Evolutionary conservation across 345 rosid genomes (phyloP), one percentile per base, ranked within the genome.

Genomic region (Hevea brasiliensis): DNA sequence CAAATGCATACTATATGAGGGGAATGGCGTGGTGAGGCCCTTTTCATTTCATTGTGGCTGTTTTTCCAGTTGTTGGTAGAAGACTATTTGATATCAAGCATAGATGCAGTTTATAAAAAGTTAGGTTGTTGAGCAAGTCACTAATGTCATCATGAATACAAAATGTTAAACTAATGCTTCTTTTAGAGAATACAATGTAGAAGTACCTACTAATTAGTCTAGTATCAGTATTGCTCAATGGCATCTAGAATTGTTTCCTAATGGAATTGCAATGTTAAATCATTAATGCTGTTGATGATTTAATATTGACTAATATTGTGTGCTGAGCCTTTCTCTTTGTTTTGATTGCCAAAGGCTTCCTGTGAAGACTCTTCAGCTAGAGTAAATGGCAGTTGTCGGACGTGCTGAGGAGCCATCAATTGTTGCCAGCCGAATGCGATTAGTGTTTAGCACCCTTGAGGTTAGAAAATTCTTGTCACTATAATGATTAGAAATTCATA

Each of bases 1-100:
- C 97, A 73, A 90, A 94, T 80, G 97, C 97, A 67, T 94, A 90
- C 76, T 94, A 74, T 71, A 24, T 87, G 6, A 84, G 83, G 74
- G 97, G 94, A 82, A 94, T 90, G 98, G 97, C 97, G 72, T 94
- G 98, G 98, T 90, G 70, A 92, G 93, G 40, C 68, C 47, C 47
- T 71, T 67, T 32, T 45, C n/a, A n/a, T n/a, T n/a, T n/a, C 0
- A 50, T 15, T 7, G 13, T n/a, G 57, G 41, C 37, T 48, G 18
- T 37, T 26, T 35, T n/a, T 11, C 29, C 55, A 63, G 12, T 48
- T 51, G 18, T 37, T 63, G 8, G 32, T 29, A 27, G 2, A 44
- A 57, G 11, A 53, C 6, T 0, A 18, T 42, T 42, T 47, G 58
- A 20, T 50, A 44, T 42, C 65, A 24, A 42, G 41, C 37, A 24